These are phyloP conservation scores for Termitomyces sp. DNA, from an alignment of 768 basidiomycete genomes.

Conservation along the genomic window DNA sequence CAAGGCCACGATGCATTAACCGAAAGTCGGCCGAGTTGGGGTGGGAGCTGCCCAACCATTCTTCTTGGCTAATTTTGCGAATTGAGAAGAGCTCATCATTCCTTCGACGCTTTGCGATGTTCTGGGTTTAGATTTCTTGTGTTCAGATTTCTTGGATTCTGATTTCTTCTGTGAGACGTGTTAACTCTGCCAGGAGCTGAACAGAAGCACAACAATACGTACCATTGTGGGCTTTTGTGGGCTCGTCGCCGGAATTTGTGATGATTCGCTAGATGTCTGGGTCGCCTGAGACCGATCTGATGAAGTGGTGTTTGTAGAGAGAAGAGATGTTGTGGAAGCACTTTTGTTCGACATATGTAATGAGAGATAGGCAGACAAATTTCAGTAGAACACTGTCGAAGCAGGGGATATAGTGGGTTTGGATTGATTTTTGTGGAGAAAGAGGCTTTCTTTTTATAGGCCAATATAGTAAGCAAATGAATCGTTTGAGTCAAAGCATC, in stretches of 20 bases:
- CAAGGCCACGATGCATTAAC: not conserved
- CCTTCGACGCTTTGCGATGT: not conserved
- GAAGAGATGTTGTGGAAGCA: not conserved
- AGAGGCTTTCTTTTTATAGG: not conserved
- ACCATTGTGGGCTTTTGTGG: not conserved
- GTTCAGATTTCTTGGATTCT: not conserved
- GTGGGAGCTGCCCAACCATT: slow-evolving; percentile 23
- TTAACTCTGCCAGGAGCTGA: not conserved
- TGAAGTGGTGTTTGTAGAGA: not conserved
- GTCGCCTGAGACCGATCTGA: not conserved
- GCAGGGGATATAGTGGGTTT: too few species aligned
- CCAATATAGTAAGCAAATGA: too few species aligned
- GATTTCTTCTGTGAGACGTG: not conserved
- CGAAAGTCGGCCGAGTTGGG: slow-evolving; percentile 18
- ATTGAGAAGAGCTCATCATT: slow-evolving; percentile 13
- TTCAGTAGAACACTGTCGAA: too few species aligned
- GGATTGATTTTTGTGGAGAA: not conserved
- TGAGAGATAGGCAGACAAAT: not conserved
- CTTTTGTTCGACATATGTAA: not conserved
- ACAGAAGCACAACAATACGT: not conserved
- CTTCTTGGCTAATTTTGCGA: slow-evolving; percentile 15
- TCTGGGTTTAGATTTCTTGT: not conserved
- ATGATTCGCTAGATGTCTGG: not conserved
- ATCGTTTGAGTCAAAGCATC: not conserved
- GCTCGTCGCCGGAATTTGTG: not conserved